Evolutionary conservation across 75 land plant species (phyloP).

Genomic region (Picea glauca): DNA sequence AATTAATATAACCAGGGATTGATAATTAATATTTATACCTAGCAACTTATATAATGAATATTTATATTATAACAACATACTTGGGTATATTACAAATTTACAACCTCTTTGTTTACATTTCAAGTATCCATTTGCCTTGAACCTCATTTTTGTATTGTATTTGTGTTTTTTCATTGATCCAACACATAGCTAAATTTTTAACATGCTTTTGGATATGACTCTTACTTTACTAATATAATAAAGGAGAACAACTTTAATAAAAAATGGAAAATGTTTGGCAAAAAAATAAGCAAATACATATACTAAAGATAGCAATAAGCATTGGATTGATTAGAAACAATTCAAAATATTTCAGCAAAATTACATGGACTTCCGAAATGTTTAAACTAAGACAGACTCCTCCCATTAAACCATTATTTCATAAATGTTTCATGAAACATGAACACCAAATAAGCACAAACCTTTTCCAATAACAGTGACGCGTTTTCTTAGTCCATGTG

Average conservation of each 20-base stretch:
- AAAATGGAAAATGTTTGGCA: background rate
- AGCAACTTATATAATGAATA: too few species aligned
- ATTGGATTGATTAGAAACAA: background rate
- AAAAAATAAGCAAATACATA: background rate
- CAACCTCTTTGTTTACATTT: too few species aligned
- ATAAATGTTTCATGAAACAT: background rate
- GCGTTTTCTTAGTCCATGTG: slow-evolving; percentile 54
- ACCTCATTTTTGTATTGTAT: background rate
- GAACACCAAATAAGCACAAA: slow-evolving; percentile 7
- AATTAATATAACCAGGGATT: too few species aligned
- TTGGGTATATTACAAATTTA: too few species aligned
- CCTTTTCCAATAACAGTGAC: slow-evolving; percentile 75
- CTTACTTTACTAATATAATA: background rate
- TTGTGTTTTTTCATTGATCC: background rate
- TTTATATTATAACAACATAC: too few species aligned
- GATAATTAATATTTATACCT: too few species aligned
- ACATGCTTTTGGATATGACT: background rate
- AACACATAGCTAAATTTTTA: background rate
- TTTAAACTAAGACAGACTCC: background rate
- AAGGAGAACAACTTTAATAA: background rate
- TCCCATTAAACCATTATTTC: background rate
- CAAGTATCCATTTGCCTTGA: background rate
- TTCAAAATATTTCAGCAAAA: background rate
- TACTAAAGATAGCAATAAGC: background rate
- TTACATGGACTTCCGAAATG: background rate